A percentile compares a stretch with the other conserved stretches of the same genome.
Evolutionary conservation across 768 basidiomycete species (phyloP).

Genomic region (Chalciporus chontae): DNA sequence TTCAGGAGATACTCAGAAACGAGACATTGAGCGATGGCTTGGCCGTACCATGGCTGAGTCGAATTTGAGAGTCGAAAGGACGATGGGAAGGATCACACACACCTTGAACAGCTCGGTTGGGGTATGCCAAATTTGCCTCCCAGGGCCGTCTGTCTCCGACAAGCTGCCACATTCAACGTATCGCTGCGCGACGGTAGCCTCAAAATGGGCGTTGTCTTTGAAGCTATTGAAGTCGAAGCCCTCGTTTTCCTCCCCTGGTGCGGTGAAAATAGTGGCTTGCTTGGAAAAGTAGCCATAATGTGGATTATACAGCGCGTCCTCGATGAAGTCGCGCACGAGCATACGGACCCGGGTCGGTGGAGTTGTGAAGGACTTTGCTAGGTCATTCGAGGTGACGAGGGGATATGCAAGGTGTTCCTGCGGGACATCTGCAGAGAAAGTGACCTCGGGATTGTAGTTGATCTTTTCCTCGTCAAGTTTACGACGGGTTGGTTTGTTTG

Average conservation of each 20-base stretch:
- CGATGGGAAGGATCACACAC: neutral
- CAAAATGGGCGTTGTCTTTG: slow-evolving; percentile 70
- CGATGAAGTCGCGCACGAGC: slow-evolving; percentile 94
- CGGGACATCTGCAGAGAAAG: slow-evolving; percentile 46
- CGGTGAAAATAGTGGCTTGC: slow-evolving; percentile 85
- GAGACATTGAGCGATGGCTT: slow-evolving; percentile 84
- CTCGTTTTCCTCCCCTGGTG: slow-evolving; percentile 39
- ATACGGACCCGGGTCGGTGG: slow-evolving; percentile 86
- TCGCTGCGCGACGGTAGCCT: slow-evolving; percentile 71
- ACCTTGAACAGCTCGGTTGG: slow-evolving; percentile 98
- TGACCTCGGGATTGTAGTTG: slow-evolving; percentile 71
- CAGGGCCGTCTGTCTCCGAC: slow-evolving; percentile 58
- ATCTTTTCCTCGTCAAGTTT: slow-evolving; percentile 48
- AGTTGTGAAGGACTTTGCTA: slow-evolving; percentile 44
- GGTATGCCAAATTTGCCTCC: slow-evolving; percentile 96
- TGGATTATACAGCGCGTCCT: slow-evolving; percentile 95
- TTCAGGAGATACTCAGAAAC: slow-evolving; percentile 91
- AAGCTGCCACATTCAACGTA: slow-evolving; percentile 72
- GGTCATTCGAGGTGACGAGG: slow-evolving; percentile 67
- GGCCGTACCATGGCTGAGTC: slow-evolving; percentile 87
- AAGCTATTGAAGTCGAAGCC: slow-evolving; percentile 67
- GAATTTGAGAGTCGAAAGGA: slow-evolving; percentile 7
- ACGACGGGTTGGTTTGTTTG: slow-evolving; percentile 9
- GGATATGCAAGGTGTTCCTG: slow-evolving; percentile 47
- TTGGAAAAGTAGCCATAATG: slow-evolving; percentile 97